Evolutionary conservation across 352 stramenopile genomes (phyloP).

Genomic region (Globisporangium polare): DNA sequence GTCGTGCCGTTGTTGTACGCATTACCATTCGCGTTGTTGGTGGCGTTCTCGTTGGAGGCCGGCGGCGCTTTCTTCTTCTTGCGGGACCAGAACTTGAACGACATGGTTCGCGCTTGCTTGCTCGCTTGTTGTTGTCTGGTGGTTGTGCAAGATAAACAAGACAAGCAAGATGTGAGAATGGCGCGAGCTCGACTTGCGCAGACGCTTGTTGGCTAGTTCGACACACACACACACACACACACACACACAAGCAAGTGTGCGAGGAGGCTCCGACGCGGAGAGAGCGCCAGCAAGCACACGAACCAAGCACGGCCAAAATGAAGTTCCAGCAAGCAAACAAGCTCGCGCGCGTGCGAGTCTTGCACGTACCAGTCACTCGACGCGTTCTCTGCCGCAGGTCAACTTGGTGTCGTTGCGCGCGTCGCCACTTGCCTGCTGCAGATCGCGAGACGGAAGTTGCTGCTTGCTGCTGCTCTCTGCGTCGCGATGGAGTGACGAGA

Average conservation of each 20-base stretch:
- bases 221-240: neutral
- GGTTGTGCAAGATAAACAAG: no score
- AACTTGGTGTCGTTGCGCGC: neutral
- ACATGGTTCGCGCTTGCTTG: conserved; percentile 28
- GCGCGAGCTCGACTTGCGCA: neutral
- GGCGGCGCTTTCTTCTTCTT: conserved; percentile 58
- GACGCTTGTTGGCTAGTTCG: no score
- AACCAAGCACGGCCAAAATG: neutral
- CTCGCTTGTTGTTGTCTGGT: conserved; percentile 1
- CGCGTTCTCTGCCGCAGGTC: neutral
- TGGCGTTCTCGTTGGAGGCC: conserved; percentile 15
- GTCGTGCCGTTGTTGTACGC: conserved; percentile 6
- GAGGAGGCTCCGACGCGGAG: neutral
- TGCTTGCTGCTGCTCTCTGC: neutral
- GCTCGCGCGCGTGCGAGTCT: neutral
- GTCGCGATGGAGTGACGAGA: neutral
- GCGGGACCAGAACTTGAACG: conserved; percentile 70
- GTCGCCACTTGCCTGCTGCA: neutral
- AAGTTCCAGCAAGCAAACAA: neutral
- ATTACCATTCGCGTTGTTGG: neutral
- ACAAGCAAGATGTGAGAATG: neutral
- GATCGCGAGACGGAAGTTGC: neutral
- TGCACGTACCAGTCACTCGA: neutral
- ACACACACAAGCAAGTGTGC: neutral
- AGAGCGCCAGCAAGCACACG: neutral